phyloP scores from a whole-genome alignment of 176 grass and related monocot genomes.

The Guadua angustifolia region DNA sequence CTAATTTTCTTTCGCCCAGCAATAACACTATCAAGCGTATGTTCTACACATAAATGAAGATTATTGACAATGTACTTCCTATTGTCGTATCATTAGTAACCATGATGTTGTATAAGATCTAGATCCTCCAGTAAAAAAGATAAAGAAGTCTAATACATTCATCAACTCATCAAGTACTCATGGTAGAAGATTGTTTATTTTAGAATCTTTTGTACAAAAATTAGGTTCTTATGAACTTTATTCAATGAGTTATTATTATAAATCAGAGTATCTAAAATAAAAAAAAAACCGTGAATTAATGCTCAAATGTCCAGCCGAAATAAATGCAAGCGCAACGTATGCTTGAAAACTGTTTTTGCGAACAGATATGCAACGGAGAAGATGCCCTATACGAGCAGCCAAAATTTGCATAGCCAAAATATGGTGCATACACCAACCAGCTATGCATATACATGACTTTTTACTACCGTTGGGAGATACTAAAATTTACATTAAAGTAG shows the following conservation, averaged over 20 bases:
- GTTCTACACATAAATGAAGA: background rate
- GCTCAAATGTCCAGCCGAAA: background rate
- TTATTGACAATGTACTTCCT: background rate
- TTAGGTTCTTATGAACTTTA: background rate
- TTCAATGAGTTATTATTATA: background rate
- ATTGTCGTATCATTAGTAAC: background rate
- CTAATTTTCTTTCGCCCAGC: background rate
- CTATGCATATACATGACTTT: too few relatives aligned
- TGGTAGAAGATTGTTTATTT: background rate
- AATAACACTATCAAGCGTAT: fast-evolving
- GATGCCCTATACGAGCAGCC: background rate
- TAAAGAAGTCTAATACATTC: background rate
- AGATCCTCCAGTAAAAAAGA: fast-evolving
- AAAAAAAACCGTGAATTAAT: background rate
- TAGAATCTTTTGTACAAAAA: background rate
- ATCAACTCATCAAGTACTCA: background rate
- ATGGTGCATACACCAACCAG: background rate
- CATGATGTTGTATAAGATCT: background rate
- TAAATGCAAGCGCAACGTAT: background rate
- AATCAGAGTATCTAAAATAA: background rate
- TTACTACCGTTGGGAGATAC: too few relatives aligned
- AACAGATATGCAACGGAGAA: background rate
- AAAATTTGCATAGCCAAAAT: background rate
- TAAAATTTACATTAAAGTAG: too few relatives aligned
- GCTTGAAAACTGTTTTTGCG: background rate